These are phyloP conservation scores for Leishmania braziliensis DNA, from an alignment of 208 protist genomes.

Conservation along the genomic window DNA sequence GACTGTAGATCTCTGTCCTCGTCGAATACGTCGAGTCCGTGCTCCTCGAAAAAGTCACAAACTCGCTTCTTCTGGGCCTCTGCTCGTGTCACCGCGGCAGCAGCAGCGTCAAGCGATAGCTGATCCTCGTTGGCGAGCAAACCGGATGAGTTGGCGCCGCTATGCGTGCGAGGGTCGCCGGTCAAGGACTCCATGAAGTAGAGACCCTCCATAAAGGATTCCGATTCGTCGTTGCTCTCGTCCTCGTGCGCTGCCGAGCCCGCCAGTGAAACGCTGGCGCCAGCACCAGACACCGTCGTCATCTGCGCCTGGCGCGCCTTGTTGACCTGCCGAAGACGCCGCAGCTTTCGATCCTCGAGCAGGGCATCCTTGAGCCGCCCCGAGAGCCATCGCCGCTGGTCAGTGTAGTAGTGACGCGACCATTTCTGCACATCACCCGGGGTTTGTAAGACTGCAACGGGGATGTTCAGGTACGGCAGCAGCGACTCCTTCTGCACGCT, in stretches of 20 bases:
- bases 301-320: constrained; percentile 7
- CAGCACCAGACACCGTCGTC: neutral
- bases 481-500: constrained; percentile 49
- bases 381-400: constrained; percentile 66
- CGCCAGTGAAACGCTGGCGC: neutral
- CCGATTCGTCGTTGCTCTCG: constrained; percentile 26
- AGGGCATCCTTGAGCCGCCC: constrained; percentile 48
- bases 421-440: constrained; percentile 60
- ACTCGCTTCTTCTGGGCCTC: constrained; percentile 25
- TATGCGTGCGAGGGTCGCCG: neutral
- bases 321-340: constrained; percentile 11
- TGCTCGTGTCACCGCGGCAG: constrained; percentile 19
- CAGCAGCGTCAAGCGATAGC: constrained; percentile 11
- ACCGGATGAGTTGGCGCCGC: neutral
- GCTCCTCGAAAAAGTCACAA: constrained; percentile 76
- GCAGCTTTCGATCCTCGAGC: constrained; percentile 46
- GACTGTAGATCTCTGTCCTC: constrained; percentile 25
- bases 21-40: constrained; percentile 59
- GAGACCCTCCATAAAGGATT: constrained; percentile 9
- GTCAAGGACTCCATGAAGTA: constrained; percentile 12
- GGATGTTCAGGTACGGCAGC: constrained; percentile 64
- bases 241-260: constrained; percentile 17
- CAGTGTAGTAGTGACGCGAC: constrained; percentile 65
- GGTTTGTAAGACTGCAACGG: constrained; percentile 64
- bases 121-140: neutral